A percentile compares a stretch with the other conserved stretches of the same genome.
Evolutionary conservation across 352 stramenopile genomes (phyloP).

Genomic region (Phytophthora sp.): DNA sequence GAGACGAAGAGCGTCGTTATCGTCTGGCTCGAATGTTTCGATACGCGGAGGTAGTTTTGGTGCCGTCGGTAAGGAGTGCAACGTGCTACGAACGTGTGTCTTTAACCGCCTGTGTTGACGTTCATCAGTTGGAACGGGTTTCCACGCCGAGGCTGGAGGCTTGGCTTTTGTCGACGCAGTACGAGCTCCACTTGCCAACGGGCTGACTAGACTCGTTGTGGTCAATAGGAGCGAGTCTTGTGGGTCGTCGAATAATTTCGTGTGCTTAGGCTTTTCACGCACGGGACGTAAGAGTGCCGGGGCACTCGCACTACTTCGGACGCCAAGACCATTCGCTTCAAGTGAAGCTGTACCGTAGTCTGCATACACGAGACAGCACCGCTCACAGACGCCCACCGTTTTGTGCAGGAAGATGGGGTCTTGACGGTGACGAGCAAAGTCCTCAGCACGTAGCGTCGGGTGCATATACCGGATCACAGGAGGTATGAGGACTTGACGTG

Average conservation of each 20-base stretch:
- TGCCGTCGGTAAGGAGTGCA: conserved; percentile 47
- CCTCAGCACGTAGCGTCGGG: conserved; percentile 78
- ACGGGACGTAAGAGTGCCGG: conserved; percentile 73
- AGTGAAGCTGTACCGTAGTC: conserved; percentile 83
- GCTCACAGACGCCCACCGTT: conserved; percentile 90
- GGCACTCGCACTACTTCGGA: conserved; percentile 43
- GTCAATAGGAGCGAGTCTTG: conserved; percentile 42
- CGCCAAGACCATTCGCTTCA: conserved; percentile 69
- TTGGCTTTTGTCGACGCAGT: conserved; percentile 34
- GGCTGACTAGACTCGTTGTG: conserved; percentile 9
- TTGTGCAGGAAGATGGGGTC: conserved; percentile 97
- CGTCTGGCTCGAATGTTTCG: conserved; percentile 54
- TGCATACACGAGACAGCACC: conserved; percentile 94
- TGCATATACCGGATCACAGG: conserved; percentile 93
- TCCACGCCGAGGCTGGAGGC: conserved; percentile 61
- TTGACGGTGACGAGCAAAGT: conserved; percentile 88
- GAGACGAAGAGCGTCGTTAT: conserved; percentile 37
- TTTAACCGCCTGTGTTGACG: conserved; percentile 12
- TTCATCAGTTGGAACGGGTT: conserved; percentile 50
- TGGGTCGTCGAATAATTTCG: conserved; percentile 35
- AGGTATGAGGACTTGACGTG: conserved; percentile 81
- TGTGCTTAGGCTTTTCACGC: conserved; percentile 56
- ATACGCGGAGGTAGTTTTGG: conserved; percentile 68
- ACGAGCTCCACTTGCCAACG: conserved; percentile 4
- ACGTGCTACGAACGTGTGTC: conserved; percentile 29